phyloP scores from a whole-genome alignment of 108 stramenopile species.

The Fragilariopsis cylindrus region DNA sequence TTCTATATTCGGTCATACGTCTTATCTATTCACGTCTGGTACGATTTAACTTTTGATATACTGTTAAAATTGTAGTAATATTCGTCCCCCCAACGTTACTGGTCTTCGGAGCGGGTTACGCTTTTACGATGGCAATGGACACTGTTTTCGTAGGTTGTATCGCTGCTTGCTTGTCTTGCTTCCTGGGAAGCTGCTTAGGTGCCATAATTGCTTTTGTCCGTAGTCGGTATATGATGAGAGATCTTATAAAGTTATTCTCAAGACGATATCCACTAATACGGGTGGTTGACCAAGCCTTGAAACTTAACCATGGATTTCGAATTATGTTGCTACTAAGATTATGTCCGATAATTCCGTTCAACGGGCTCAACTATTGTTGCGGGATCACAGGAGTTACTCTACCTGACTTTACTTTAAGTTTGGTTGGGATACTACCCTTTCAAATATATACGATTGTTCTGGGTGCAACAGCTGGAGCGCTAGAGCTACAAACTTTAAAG shows the following conservation, averaged over 20 bases:
- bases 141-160: constrained; percentile 47
- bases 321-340: constrained; percentile 63
- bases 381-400: constrained; percentile 49
- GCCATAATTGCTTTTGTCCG: constrained; percentile 59
- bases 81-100: constrained; percentile 73
- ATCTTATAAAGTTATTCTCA: constrained; percentile 62
- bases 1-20: background rate
- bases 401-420: constrained; percentile 29
- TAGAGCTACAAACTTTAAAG: constrained; percentile 10
- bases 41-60: too few relatives aligned
- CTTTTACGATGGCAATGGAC: constrained; percentile 50
- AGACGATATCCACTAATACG: constrained; percentile 66
- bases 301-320: constrained; percentile 59
- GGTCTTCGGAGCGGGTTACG: constrained; percentile 74
- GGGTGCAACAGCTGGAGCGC: constrained; percentile 35
- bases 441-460: constrained; percentile 27
- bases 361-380: constrained; percentile 62
- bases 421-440: constrained; percentile 38
- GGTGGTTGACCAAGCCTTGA: constrained; percentile 58
- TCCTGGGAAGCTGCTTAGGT: constrained; percentile 62
- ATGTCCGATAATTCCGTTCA: constrained; percentile 71
- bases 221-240: constrained; percentile 72
- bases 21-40: too few relatives aligned
- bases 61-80: constrained; percentile 26
- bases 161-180: constrained; percentile 47